Conservation (phyloP, 1,139 yeast species). For the Candida frijolesensis region DNA sequence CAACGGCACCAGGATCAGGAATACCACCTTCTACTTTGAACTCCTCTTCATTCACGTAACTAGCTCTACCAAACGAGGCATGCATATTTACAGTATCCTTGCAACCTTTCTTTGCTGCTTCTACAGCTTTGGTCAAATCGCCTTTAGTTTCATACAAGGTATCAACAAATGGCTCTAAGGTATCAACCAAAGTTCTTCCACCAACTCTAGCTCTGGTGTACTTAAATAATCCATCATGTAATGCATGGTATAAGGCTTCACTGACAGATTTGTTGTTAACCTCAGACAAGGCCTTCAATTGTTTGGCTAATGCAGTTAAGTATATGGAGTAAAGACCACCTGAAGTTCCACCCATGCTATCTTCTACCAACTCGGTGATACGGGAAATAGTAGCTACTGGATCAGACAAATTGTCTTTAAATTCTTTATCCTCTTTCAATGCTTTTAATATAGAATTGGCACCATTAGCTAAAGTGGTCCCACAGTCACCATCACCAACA, state of each 20-base stretch:
- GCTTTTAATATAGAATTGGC: constrained; percentile 69
- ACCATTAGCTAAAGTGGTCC: constrained; percentile 84
- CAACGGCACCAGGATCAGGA: constrained; percentile 95
- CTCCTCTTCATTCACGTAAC: constrained; percentile 74
- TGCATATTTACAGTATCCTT: constrained; percentile 69
- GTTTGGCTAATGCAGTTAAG: constrained; percentile 48
- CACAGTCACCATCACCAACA: constrained; percentile 98
- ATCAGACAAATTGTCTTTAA: constrained; percentile 31
- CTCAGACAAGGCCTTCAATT: constrained; percentile 33
- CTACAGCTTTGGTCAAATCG: constrained; percentile 59
- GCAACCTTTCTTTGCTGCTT: constrained; percentile 76
- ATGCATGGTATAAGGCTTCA: constrained; percentile 34
- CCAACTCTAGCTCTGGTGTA: constrained; percentile 89
- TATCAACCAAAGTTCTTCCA: constrained; percentile 88
- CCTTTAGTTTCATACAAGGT: constrained; percentile 47
- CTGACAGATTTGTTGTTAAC: constrained; percentile 35
- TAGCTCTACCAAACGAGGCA: constrained; percentile 93
- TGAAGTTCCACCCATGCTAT: constrained; percentile 94
- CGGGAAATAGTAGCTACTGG: constrained; percentile 50
- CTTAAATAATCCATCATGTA: constrained; percentile 52
- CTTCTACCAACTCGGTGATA: constrained; percentile 77
- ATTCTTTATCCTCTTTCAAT: constrained; percentile 40
- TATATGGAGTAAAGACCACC: constrained; percentile 91
- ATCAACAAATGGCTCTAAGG: constrained; percentile 83
- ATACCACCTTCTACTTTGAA: constrained; percentile 56